These are phyloP conservation scores for Trapa incisa DNA, from an alignment of 345 rosid species.

Conservation along the genomic window DNA sequence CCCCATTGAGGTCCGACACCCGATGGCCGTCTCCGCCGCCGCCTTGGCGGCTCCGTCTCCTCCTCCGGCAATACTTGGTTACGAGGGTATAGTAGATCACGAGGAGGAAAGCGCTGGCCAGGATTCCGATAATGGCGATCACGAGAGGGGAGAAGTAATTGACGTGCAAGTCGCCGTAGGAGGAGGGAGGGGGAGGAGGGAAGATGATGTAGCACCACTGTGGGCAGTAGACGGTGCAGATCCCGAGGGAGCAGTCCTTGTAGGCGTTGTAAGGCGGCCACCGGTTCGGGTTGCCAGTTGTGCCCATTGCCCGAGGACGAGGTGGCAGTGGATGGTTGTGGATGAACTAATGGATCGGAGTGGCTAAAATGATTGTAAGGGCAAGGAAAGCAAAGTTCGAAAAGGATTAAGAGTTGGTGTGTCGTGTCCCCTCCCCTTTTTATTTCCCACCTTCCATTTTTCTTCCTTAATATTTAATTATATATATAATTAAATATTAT, in stretches of 20 bases:
- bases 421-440: no score
- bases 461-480: no score
- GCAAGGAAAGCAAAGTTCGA: no score
- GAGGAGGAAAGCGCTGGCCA: constrained; percentile 59
- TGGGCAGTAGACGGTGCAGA: constrained; percentile 77
- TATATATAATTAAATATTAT: no score
- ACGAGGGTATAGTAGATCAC: constrained; percentile 64
- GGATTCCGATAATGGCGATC: constrained; percentile 58
- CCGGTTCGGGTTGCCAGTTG: constrained; percentile 28
- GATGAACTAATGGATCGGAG: no score
- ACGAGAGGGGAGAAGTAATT: constrained; percentile 57
- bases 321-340: not conserved
- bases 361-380: no score
- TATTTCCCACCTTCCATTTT: no score
- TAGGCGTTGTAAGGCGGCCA: constrained; percentile 37
- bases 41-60: constrained; percentile 1
- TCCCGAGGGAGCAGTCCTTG: constrained; percentile 64
- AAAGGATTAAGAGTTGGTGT: no score
- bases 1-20: not conserved
- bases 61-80: constrained; percentile 44
- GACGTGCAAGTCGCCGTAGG: constrained; percentile 22
- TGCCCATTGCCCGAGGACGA: constrained; percentile 18
- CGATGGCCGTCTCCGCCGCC: constrained; percentile 4
- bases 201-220: constrained; percentile 73
- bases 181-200: constrained; percentile 56